A percentile compares a stretch with the other conserved stretches of the same genome.
phyloP scores from a whole-genome alignment of 306 rosid species.

The Cucurbita argyrosperma region DNA sequence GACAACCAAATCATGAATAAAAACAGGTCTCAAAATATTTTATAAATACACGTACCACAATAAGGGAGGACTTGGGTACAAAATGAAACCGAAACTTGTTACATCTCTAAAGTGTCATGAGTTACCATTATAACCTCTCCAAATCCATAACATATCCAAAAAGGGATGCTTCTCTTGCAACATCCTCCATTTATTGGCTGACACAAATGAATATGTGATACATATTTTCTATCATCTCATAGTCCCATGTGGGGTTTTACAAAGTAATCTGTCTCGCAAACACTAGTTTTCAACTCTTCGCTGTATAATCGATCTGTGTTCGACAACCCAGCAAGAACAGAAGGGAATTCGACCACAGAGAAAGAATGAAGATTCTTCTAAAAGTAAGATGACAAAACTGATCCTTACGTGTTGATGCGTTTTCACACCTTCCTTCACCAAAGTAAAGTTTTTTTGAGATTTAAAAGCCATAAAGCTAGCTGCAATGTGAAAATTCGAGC shows the following conservation, averaged over 20 bases:
- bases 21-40: too few species aligned
- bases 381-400: background rate
- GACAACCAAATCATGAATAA: too few species aligned
- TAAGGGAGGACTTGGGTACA: background rate
- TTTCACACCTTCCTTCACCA: constrained; percentile 19
- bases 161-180: background rate
- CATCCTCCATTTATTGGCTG: background rate
- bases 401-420: background rate
- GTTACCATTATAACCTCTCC: background rate
- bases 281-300: background rate
- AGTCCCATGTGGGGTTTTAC: constrained; percentile 1
- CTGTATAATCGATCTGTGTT: constrained; percentile 6
- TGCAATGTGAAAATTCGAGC: constrained; percentile 59
- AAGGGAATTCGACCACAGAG: background rate
- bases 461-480: constrained; percentile 62
- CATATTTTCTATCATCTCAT: background rate
- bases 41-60: too few species aligned
- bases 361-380: background rate
- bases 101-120: background rate
- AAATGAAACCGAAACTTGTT: background rate
- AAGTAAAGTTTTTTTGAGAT: constrained; percentile 32
- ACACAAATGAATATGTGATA: background rate
- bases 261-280: background rate
- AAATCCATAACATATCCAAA: background rate
- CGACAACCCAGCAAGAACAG: background rate